Conservation (phyloP, 2,329 filamentous ascomycete genomes). For the Meredithiella fracta region DNA sequence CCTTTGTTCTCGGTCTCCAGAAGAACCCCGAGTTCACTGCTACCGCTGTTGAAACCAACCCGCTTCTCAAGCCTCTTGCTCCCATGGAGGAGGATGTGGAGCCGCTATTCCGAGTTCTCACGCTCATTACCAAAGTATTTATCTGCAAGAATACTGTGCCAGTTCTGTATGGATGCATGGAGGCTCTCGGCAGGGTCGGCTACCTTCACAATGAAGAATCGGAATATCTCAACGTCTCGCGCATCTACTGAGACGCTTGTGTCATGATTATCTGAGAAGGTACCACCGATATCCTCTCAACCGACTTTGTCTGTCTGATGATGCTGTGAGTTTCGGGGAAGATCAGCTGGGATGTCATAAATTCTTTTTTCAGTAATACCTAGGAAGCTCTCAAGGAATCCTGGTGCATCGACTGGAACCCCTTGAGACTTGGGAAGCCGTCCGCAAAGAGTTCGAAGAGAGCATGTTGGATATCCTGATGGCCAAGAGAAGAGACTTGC, state of each 20-base stretch:
- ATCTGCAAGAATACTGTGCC: constrained; percentile 34
- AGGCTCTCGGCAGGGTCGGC: constrained; percentile 48
- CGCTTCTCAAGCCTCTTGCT: constrained; percentile 18
- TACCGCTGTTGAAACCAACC: neutral
- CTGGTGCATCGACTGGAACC: constrained; percentile 20
- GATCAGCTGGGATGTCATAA: constrained; percentile 27
- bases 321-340: constrained; percentile 27
- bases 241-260: constrained; percentile 46
- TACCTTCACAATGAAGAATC: constrained; percentile 45
- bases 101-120: constrained; percentile 38
- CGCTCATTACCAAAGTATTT: constrained; percentile 43
- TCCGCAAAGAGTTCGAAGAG: constrained; percentile 24
- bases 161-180: constrained; percentile 42
- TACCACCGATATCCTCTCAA: constrained; percentile 53
- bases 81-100: constrained; percentile 21
- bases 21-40: constrained; percentile 26
- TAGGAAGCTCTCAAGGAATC: constrained; percentile 4
- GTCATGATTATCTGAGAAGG: constrained; percentile 57
- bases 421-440: constrained; percentile 24
- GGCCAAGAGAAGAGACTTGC: constrained; percentile 28
- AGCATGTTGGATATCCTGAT: constrained; percentile 26
- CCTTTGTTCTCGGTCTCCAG: constrained; percentile 36
- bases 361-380: constrained; percentile 23
- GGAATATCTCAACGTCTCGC: constrained; percentile 48
- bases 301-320: constrained; percentile 31